Evolutionary conservation across 2,329 filamentous ascomycete species (phyloP), one percentile per base, ranked within the genome.

Genomic region (Lasiodiplodia gonubiensis): DNA sequence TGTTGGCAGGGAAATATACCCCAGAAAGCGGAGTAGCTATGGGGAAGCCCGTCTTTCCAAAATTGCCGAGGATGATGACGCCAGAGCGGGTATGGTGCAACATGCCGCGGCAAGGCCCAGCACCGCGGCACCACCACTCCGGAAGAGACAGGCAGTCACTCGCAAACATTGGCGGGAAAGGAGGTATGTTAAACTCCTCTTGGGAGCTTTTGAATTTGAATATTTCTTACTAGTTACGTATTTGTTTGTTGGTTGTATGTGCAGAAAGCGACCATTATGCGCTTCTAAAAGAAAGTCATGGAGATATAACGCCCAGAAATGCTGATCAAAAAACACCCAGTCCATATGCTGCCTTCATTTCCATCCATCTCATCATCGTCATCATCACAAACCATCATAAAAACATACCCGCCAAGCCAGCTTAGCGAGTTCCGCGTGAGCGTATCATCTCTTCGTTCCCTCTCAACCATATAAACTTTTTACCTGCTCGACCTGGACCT

Each of bases 341-440:
- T 18, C 57, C 60, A 37, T 25, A 64, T 64, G 61, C 61, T 54
- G 18, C 49, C 10, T 46, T 52, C 48, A 46, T 53, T 21, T 33
- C 53, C 49, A 54, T 53, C 46, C 61, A 21, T 64, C 61, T 37
- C 11, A 25, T 54, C 33, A 53, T 52, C 60, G 35, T 61, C 57
- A 51, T 63, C 46, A 49, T 63, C 59, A 51, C 59, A 63, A 63
- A 63, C 59, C 59, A 63, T 63, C 53, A 55, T 55, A 37, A 55
- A 35, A 55, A 48, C 49, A 53, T 25, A 23, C 53, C 51, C 59
- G 46, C 39, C 49, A 53, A 64, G 33, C 49, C 59, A 63, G 59
- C 59, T 51, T 63, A 27, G 27, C 39, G 39, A 37, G 46, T 49
- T 30, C 61, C 37, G 48, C 35, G 51, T 64, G 61, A 64, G 48